Evolutionary conservation across 2,329 filamentous ascomycete genomes (phyloP).

Genomic region (Neofusicoccum cordaticola): DNA sequence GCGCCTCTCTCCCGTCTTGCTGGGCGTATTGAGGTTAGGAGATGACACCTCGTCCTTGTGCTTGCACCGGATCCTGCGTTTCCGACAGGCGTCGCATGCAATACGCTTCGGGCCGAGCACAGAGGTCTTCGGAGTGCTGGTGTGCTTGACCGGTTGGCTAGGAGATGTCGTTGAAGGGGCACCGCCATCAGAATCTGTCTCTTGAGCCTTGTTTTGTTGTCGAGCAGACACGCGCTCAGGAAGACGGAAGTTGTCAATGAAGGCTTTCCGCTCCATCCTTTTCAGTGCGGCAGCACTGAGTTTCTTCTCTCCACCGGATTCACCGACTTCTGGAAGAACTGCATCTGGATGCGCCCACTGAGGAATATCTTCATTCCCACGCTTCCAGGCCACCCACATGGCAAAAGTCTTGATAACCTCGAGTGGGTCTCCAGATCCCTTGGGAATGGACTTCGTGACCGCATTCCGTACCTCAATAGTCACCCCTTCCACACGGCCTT

Average conservation of each 20-base stretch:
- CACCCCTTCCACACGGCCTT: conserved; percentile 60
- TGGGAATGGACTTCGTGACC: conserved; percentile 62
- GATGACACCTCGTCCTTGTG: conserved; percentile 56
- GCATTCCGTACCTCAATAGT: conserved; percentile 58
- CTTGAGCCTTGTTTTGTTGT: conserved; percentile 26
- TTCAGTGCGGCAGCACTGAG: conserved; percentile 54
- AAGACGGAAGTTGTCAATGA: conserved; percentile 42
- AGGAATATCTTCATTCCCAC: conserved; percentile 61
- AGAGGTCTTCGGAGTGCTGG: conserved; percentile 54
- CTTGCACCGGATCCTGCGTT: conserved; percentile 61
- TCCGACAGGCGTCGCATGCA: conserved; percentile 62
- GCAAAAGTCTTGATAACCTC: conserved; percentile 59
- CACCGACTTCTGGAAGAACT: conserved; percentile 44
- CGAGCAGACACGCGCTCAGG: conserved; percentile 43
- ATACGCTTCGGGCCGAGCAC: conserved; percentile 59
- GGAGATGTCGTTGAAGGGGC: neutral
- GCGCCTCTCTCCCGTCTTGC: conserved; percentile 1
- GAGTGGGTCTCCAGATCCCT: conserved; percentile 60
- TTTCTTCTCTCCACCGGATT: conserved; percentile 48
- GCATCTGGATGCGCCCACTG: conserved; percentile 61
- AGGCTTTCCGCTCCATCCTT: conserved; percentile 54
- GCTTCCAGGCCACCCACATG: conserved; percentile 66
- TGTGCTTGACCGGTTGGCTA: conserved; percentile 35
- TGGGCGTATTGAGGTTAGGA: neutral
- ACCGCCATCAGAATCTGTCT: neutral